phyloP scores from a whole-genome alignment of 768 basidiomycete species.

The Naganishia kalamii region DNA sequence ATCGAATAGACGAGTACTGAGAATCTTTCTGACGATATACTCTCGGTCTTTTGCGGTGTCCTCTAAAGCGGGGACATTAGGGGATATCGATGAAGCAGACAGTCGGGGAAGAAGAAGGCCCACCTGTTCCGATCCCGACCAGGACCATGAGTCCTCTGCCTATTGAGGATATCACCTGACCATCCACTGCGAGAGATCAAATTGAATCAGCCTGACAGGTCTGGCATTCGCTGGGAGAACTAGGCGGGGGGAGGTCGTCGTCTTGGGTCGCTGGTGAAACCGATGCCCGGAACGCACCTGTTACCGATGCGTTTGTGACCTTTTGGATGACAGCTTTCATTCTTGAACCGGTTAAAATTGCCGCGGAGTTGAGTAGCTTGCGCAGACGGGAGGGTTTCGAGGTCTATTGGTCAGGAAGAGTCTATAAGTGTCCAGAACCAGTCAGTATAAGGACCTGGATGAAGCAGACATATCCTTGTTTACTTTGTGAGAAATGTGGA shows the following conservation, averaged over 20 bases:
- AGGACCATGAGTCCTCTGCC: conserved; percentile 81
- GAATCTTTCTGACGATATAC: conserved; percentile 71
- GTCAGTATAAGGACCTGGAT: neutral
- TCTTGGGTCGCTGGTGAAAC: no score
- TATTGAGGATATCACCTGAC: conserved; percentile 70
- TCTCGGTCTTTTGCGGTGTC: conserved; percentile 71
- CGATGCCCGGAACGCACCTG: neutral
- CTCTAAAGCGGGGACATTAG: conserved; percentile 51
- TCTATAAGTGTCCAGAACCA: no score
- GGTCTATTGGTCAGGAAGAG: no score
- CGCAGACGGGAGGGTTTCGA: no score
- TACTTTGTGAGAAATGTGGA: neutral
- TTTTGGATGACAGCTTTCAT: conserved; percentile 14
- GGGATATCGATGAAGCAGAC: neutral
- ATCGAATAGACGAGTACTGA: conserved; percentile 67
- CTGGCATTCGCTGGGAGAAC: no score
- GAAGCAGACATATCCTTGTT: neutral
- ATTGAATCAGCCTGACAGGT: neutral
- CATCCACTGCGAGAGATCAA: conserved; percentile 57
- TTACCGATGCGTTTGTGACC: conserved; percentile 5
- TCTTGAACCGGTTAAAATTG: no score
- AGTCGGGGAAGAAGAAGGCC: neutral
- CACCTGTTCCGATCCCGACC: conserved; percentile 64
- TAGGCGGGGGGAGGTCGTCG: no score
- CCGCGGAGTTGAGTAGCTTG: no score